These are phyloP conservation scores for Cadophora gregata DNA, from an alignment of 2,329 filamentous ascomycete genomes.

Conservation along the genomic window DNA sequence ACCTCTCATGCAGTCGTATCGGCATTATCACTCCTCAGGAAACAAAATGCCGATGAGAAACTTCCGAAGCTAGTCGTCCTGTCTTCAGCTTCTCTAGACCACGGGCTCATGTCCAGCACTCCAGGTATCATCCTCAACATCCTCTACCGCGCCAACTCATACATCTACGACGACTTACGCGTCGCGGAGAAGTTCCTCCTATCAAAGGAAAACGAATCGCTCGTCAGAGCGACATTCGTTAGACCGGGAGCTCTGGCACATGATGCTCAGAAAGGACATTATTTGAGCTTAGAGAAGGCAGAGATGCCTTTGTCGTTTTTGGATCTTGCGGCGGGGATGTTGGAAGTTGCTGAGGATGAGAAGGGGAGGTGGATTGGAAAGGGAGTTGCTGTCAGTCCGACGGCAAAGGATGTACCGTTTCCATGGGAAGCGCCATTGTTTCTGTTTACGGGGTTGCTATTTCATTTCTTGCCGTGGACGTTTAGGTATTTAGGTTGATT, in stretches of 20 bases:
- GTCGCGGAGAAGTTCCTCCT: conserved; percentile 48
- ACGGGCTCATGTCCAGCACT: conserved; percentile 44
- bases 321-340: conserved; percentile 55
- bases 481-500: not conserved
- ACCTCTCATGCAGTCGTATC: conserved; percentile 45
- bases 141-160: conserved; percentile 43
- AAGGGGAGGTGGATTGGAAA: conserved; percentile 28
- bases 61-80: conserved; percentile 52
- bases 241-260: not conserved
- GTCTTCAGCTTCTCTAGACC: conserved; percentile 51
- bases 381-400: not conserved
- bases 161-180: conserved; percentile 49
- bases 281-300: conserved; percentile 47
- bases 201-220: not conserved
- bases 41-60: conserved; percentile 7
- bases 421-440: not conserved
- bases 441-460: not conserved
- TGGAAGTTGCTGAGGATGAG: conserved; percentile 51
- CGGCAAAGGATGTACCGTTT: not conserved
- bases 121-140: conserved; percentile 42
- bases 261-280: conserved; percentile 47
- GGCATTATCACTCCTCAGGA: conserved; percentile 44
- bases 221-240: not conserved
- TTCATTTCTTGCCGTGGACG: not conserved
- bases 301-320: conserved; percentile 50